Conservation (phyloP, 2,329 filamentous ascomycete species). For the Colletotrichum liaoningense region DNA sequence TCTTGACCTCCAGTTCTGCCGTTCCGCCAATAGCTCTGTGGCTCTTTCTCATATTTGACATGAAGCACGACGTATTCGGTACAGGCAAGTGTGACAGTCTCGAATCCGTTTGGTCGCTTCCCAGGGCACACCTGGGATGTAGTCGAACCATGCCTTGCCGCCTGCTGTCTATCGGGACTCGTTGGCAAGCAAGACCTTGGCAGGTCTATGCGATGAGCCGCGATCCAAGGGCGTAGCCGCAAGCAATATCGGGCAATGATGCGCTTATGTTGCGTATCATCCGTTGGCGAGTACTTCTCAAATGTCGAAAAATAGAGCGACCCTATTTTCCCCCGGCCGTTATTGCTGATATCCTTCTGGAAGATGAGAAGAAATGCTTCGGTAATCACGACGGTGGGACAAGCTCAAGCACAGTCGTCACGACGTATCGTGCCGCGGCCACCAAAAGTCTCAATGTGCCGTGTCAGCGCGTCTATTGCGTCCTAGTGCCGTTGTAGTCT, state of each 20-base stretch:
- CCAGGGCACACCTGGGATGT: constrained; percentile 6
- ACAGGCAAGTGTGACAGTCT: background rate
- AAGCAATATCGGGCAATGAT: constrained; percentile 5
- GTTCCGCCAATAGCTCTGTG: background rate
- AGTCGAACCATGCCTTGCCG: constrained; percentile 11
- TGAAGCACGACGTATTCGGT: background rate
- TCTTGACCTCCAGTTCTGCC: background rate
- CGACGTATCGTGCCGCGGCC: constrained; percentile 8
- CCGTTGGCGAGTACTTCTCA: constrained; percentile 1
- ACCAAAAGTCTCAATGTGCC: constrained; percentile 15
- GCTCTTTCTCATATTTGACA: background rate
- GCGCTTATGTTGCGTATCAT: background rate
- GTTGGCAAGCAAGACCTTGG: constrained; percentile 13
- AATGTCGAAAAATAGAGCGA: background rate
- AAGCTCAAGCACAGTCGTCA: background rate
- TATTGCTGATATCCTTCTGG: constrained; percentile 4
- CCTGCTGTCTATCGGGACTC: background rate
- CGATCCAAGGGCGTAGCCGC: background rate
- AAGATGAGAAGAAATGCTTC: constrained; percentile 8
- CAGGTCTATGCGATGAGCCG: background rate
- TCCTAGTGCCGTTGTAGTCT: constrained; percentile 24
- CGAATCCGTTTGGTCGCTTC: background rate
- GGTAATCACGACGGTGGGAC: background rate
- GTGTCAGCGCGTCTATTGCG: constrained; percentile 15
- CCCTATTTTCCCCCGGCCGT: background rate